Base-by-base conservation (phyloP, 768 basidiomycete species). In the Trametes villosa region DNA sequence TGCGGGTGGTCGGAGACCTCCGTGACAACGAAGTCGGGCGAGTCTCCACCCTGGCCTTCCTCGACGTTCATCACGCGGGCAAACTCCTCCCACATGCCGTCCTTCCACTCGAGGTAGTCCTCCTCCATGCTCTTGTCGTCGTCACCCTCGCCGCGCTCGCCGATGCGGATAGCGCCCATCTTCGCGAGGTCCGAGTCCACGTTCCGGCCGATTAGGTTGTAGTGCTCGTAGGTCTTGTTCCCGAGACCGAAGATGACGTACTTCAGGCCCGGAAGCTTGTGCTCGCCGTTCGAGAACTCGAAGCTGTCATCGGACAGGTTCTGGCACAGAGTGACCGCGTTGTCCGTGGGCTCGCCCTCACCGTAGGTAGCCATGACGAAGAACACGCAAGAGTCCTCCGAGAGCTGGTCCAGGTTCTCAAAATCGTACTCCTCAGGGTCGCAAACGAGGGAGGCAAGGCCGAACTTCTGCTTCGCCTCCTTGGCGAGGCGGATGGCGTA, bases 81-180 rank as follows among this genome's bases (percentile, higher is more conserved):
- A 62, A 98, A 92, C 5, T 87, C 86, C 18, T 90, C 88, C 92
- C 95, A 98, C 95, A 98, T 96, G 67, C 82, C 83, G 70, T 99
- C 96, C 75, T 98, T 99, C 96, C 96, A 99, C 68, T 93, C 95
- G 13, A 99, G 85, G 73, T 98, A 99, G 75, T 99, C 96, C 78
- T 99, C 96, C 74, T 99, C 96, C 96, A 99, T 98, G 71, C 91
- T 94, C 81, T 97, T 97, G 76, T 99, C 97, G 71, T 99, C 96
- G 70, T 99, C 97, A 64, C 96, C 96, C 75, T 98, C 96, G 11
- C 96, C 96, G 38, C 89, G 82, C 72, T 89, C 88, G 42, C 95
- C 95, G 34, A 98, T 91, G 53, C 94, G 86, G 54, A 79, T 73
- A 22, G 86, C 97, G 29, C 95, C 96, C 80, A 94, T 87, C 70